Evolutionary conservation across 2,329 filamentous ascomycete genomes (phyloP).

Genomic region (Epichloe brachyelytri): DNA sequence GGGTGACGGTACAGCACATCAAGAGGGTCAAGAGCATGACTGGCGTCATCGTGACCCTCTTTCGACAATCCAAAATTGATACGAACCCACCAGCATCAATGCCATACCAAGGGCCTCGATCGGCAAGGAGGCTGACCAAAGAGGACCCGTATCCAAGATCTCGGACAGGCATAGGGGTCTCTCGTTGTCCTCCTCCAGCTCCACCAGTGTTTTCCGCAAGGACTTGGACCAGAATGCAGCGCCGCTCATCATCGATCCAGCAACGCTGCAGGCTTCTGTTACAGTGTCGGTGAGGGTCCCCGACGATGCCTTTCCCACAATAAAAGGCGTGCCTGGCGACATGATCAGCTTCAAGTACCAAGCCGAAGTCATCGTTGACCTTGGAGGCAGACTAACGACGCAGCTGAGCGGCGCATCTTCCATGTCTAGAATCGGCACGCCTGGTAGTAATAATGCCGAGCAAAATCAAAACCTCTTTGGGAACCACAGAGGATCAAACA

Average conservation of each 20-base stretch:
- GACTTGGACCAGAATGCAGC: conserved; percentile 82
- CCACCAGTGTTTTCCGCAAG: conserved; percentile 88
- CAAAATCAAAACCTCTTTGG: conserved; percentile 17
- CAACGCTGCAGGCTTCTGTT: conserved; percentile 63
- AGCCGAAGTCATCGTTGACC: conserved; percentile 81
- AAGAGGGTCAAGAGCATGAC: conserved; percentile 84
- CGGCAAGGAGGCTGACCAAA: conserved; percentile 56
- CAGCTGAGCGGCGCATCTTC: conserved; percentile 53
- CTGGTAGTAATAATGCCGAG: conserved; percentile 15
- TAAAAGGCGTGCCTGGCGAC: conserved; percentile 73
- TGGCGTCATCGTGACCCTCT: conserved; percentile 85
- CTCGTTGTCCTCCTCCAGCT: conserved; percentile 73
- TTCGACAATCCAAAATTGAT: conserved; percentile 82
- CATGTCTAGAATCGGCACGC: conserved; percentile 26
- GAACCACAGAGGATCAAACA: conserved; percentile 37
- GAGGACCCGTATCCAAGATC: conserved; percentile 83
- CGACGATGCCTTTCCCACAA: conserved; percentile 85
- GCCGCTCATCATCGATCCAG: conserved; percentile 77
- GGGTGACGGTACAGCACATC: conserved; percentile 73
- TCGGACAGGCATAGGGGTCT: conserved; percentile 76
- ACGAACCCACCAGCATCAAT: conserved; percentile 45
- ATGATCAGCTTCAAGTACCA: conserved; percentile 96
- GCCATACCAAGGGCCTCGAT: conserved; percentile 39
- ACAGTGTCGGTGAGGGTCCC: conserved; percentile 77
- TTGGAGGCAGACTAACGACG: conserved; percentile 74